These are phyloP conservation scores for Sporisorium graminicola DNA, from an alignment of 1,284 basidiomycete genomes.

Conservation along the genomic window DNA sequence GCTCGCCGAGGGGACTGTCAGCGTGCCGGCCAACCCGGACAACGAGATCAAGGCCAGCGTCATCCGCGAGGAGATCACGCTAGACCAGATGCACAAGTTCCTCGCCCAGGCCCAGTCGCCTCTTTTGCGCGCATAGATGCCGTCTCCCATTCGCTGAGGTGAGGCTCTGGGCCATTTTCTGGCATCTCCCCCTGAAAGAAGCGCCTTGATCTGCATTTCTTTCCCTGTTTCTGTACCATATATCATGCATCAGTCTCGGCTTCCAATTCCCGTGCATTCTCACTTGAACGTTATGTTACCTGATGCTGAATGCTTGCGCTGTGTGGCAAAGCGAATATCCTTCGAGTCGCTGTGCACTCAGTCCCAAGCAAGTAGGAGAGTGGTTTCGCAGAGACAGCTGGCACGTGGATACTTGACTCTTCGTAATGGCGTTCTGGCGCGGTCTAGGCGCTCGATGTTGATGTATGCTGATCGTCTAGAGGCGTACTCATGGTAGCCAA, in stretches of 20 bases:
- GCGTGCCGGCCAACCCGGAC: constrained; percentile 74
- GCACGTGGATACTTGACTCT: too few relatives aligned
- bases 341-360: too few relatives aligned
- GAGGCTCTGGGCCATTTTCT: too few relatives aligned
- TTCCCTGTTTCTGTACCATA: constrained; percentile 42
- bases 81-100: constrained; percentile 74
- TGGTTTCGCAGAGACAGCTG: too few relatives aligned
- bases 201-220: constrained; percentile 16
- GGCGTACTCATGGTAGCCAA: too few relatives aligned
- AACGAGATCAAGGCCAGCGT: constrained; percentile 95
- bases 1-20: constrained; percentile 77
- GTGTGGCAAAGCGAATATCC: not conserved
- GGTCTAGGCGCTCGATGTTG: too few relatives aligned
- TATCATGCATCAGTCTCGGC: constrained; percentile 38
- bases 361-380: too few relatives aligned
- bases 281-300: not conserved
- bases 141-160: not conserved
- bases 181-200: constrained; percentile 7
- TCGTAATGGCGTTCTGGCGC: too few relatives aligned
- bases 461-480: too few relatives aligned
- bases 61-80: constrained; percentile 87
- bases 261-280: constrained; percentile 5
- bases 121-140: constrained; percentile 32
- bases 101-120: constrained; percentile 57
- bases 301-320: too few relatives aligned